These are phyloP conservation scores for Blastocystis hominis DNA, from an alignment of 352 stramenopile genomes.

Conservation along the genomic window DNA sequence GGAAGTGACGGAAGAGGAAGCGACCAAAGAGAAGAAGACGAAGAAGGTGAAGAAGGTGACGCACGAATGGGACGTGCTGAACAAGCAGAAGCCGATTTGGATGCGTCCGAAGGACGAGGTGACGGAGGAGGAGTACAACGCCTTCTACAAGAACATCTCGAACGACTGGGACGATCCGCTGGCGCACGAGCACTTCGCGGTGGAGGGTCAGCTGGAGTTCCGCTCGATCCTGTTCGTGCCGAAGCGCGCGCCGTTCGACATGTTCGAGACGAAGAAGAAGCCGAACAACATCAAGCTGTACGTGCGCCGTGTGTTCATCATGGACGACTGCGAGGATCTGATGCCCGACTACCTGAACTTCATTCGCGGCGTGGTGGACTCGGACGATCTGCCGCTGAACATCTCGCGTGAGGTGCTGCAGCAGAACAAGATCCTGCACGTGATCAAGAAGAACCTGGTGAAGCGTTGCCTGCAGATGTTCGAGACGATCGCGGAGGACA, in stretches of 20 bases:
- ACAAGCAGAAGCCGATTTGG: constrained; percentile 99
- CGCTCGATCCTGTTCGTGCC: constrained; percentile 91
- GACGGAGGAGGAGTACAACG: constrained; percentile 94
- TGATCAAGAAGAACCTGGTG: constrained; percentile 99
- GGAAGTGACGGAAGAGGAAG: constrained; percentile 87
- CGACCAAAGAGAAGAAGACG: constrained; percentile 95
- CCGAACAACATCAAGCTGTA: constrained; percentile 98
- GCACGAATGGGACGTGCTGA: constrained; percentile 97
- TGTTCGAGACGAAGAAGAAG: constrained; percentile 99
- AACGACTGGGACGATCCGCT: constrained; percentile 94
- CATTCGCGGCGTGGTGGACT: constrained; percentile 98
- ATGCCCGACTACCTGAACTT: constrained; percentile 98
- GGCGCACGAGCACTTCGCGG: constrained; percentile 95
- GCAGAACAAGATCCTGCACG: constrained; percentile 98
- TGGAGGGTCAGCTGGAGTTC: constrained; percentile 98
- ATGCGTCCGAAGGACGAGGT: constrained; percentile 98
- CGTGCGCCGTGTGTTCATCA: constrained; percentile 98
- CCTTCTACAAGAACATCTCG: constrained; percentile 98
- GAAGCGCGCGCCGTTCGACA: constrained; percentile 96
- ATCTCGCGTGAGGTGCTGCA: constrained; percentile 99
- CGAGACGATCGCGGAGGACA: constrained; percentile 60
- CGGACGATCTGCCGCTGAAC: constrained; percentile 96
- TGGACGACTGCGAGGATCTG: constrained; percentile 99
- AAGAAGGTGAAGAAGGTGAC: constrained; percentile 92
- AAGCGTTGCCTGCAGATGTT: constrained; percentile 80